Base-by-base conservation (phyloP, 164 flowering plant species). In the Protea cynaroides region DNA sequence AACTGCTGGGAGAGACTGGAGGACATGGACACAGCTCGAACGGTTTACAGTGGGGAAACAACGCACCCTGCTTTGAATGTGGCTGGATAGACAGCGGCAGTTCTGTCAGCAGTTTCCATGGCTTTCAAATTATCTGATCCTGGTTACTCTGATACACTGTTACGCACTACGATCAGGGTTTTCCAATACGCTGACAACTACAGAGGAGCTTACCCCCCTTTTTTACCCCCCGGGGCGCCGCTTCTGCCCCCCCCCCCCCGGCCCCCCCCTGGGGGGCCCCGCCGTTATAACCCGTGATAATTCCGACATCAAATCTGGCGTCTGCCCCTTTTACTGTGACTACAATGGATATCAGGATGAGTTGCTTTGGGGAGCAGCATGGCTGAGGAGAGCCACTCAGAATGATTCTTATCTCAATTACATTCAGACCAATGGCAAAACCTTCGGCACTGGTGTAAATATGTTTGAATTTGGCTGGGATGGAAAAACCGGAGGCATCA, bases 1-100 rank as follows among this genome's bases (percentile, higher is more conserved):
- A 84, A 75, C 54, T 94, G 98, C 61, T 94, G 98, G 98, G 98
- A 94, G 61, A 84, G 98, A 65, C 97, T 96, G 1, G 98, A 94
- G 58, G 98, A 94, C 56, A 94, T 94, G 98, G 97, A 94, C 83
- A 94, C 98, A 0, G 66, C 75, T 7, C 73, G 98, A 65, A 94
- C 92, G 0, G 90, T 83, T 8, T 94, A 94, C 71, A 78, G 73
- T 1, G 95, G 91, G 1, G 93, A 85, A 14, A 86, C 86, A 1
- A 89, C 89, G 0, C 79, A 81, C 23, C 79, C 96, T 0, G 98
- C 95, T 1, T 94, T 97, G 0, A 97, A 94, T 25, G 86, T 94
- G 4, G 98, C 98, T 0, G 96, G 93, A 0, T 97, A 94, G 77
- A 91, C 90, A 0, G 96, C 97, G 1, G 96, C 98, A 0, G 98